Evolutionary conservation across 2,329 filamentous ascomycete species (phyloP).

Genomic region (Sporothrix schenckii): DNA sequence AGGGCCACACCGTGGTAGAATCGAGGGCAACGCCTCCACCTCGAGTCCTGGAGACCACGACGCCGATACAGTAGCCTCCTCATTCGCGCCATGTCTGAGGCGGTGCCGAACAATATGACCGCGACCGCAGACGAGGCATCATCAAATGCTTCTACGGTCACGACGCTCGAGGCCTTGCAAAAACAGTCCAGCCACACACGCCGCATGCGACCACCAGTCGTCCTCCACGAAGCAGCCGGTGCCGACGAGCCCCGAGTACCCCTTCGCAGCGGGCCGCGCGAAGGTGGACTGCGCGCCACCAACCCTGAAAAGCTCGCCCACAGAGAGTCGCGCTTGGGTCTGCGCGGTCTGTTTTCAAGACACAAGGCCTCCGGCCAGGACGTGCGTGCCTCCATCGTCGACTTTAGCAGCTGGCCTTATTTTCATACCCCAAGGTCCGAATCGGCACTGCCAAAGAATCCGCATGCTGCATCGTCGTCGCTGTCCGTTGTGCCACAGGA

Average conservation of each 20-base stretch:
- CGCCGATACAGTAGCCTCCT: not conserved
- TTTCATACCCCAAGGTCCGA: constrained; percentile 46
- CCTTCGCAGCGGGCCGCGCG: constrained; percentile 42
- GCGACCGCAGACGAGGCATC: not conserved
- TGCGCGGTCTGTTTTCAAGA: constrained; percentile 53
- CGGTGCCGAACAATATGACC: not conserved
- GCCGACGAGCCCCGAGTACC: constrained; percentile 48
- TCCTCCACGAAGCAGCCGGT: constrained; percentile 37
- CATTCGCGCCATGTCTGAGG: constrained; percentile 26
- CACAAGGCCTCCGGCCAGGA: constrained; percentile 38
- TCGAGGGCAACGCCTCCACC: constrained; percentile 2
- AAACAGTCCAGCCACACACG: constrained; percentile 43
- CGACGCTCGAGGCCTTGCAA: constrained; percentile 30
- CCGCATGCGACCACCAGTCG: constrained; percentile 48
- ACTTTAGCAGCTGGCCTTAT: constrained; percentile 51
- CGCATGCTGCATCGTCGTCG: not conserved
- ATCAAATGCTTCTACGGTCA: not conserved
- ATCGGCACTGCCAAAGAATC: constrained; percentile 39
- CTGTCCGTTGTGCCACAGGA: not conserved
- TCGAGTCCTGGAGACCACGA: constrained; percentile 11
- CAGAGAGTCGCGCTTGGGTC: constrained; percentile 57
- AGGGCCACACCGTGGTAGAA: not conserved
- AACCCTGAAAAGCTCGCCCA: constrained; percentile 47
- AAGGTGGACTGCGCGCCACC: not conserved
- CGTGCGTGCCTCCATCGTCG: constrained; percentile 52